These are phyloP conservation scores for Vaccinium macrocarpon DNA, from an alignment of 148 eudicot species.

Conservation along the genomic window DNA sequence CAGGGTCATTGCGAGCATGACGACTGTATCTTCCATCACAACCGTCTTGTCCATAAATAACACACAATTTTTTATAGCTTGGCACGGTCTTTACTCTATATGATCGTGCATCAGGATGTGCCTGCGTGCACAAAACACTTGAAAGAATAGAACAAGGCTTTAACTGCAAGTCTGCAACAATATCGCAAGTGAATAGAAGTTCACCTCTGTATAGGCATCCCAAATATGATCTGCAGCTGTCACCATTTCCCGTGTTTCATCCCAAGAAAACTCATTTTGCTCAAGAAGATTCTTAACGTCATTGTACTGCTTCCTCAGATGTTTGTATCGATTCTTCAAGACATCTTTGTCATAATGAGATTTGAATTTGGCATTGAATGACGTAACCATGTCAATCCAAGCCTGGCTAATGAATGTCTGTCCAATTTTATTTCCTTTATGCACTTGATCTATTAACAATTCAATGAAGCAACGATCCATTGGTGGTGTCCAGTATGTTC, in stretches of 20 bases:
- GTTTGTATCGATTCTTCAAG: constrained; percentile 40
- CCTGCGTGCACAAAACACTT: constrained; percentile 21
- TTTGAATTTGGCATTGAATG: constrained; percentile 34
- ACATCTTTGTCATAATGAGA: constrained; percentile 33
- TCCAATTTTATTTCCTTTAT: constrained; percentile 34
- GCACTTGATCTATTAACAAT: constrained; percentile 36
- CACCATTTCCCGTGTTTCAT: constrained; percentile 36
- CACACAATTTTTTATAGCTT: constrained; percentile 31
- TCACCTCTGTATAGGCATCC: constrained; percentile 33
- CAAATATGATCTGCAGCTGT: constrained; percentile 35
- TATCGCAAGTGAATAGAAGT: not conserved
- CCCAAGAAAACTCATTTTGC: constrained; percentile 35
- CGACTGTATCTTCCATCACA: constrained; percentile 23
- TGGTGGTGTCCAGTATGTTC: constrained; percentile 43
- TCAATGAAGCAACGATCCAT: constrained; percentile 35
- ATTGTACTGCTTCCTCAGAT: constrained; percentile 36
- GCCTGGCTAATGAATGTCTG: constrained; percentile 34
- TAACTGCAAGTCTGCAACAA: constrained; percentile 5
- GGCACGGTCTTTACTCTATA: constrained; percentile 40
- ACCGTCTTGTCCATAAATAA: constrained; percentile 28
- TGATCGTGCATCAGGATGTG: constrained; percentile 34
- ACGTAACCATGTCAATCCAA: constrained; percentile 33
- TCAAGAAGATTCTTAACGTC: constrained; percentile 31
- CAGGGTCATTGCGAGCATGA: constrained; percentile 17
- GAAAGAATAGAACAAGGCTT: not conserved